A percentile compares a stretch with the other conserved stretches of the same genome.
Conservation (phyloP, 805 yeast species). For the Lipomyces chichibuensis region DNA sequence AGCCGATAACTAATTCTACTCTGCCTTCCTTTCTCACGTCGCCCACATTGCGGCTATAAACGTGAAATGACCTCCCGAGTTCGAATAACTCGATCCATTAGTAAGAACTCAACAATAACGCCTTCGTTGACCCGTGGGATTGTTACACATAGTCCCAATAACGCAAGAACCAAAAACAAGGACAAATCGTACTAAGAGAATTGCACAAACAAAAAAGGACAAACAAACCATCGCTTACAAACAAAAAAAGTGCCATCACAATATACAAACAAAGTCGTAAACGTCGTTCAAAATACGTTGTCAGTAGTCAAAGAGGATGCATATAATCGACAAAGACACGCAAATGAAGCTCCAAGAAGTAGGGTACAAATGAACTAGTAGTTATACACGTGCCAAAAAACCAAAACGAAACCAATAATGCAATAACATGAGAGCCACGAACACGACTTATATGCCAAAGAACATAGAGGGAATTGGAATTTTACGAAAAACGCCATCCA, state of each 20-base stretch:
- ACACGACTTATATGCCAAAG: neutral
- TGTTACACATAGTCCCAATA: neutral
- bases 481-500: neutral
- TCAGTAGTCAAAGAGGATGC: neutral
- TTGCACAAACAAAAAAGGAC: neutral
- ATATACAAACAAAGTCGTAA: neutral
- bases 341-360: neutral
- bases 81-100: neutral
- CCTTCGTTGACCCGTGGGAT: neutral
- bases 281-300: neutral
- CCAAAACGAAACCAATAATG: neutral
- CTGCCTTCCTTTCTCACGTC: no score
- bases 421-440: neutral
- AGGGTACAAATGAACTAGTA: neutral
- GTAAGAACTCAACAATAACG: neutral
- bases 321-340: neutral
- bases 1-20: neutral
- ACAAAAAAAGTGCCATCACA: neutral
- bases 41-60: neutral
- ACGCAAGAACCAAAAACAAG: neutral
- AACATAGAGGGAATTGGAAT: neutral
- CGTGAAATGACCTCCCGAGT: neutral
- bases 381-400: neutral
- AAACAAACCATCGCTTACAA: neutral
- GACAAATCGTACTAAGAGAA: neutral